Evolutionary conservation across 306 rosid genomes (phyloP).

Genomic region (Ormosia semicastrata): DNA sequence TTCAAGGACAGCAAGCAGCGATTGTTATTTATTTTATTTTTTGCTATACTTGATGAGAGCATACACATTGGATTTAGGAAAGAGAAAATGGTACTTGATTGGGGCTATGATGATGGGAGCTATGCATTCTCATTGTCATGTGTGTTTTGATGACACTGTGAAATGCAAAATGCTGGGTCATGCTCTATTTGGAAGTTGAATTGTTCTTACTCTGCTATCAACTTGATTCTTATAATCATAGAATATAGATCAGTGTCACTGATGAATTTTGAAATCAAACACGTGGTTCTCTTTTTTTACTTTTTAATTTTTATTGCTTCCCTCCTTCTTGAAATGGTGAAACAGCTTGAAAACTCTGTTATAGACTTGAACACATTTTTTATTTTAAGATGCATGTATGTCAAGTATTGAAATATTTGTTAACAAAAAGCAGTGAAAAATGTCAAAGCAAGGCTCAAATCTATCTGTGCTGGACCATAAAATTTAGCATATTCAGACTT

Average conservation of each 20-base stretch:
- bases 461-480: not conserved
- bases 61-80: not conserved
- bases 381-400: not conserved
- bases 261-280: not conserved
- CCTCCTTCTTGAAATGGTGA: not conserved
- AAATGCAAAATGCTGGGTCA: not conserved
- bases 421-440: not conserved
- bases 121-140: not conserved
- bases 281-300: not conserved
- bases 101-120: not conserved
- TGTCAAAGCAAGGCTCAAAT: not conserved
- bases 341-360: not conserved
- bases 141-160: not conserved
- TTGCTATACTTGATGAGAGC: not conserved
- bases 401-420: not conserved
- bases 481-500: not conserved
- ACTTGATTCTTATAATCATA: not conserved
- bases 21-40: not conserved
- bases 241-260: constrained; percentile 13
- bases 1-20: not conserved
- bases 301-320: not conserved
- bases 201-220: not conserved
- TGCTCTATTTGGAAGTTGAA: not conserved
- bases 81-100: not conserved
- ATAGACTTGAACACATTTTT: not conserved